phyloP scores from a whole-genome alignment of 2,329 filamentous ascomycete species.

The Didymella keratinophila region DNA sequence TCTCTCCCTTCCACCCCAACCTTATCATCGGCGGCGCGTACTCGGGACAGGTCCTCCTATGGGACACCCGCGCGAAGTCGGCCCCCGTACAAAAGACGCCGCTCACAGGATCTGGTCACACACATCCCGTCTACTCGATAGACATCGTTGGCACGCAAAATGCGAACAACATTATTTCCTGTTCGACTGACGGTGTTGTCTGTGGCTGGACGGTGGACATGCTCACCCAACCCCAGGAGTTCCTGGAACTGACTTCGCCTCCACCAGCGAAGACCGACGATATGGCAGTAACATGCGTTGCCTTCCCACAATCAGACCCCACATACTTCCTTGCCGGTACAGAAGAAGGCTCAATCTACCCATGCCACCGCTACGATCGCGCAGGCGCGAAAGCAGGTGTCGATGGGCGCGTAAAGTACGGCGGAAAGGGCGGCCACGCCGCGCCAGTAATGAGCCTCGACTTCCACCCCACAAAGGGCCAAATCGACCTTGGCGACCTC shows the following conservation, averaged over 20 bases:
- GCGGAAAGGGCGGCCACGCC: constrained; percentile 87
- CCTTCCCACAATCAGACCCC: constrained; percentile 92
- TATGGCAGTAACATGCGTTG: constrained; percentile 90
- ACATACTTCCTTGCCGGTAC: constrained; percentile 98
- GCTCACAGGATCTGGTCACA: constrained; percentile 91
- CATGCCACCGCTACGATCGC: constrained; percentile 95
- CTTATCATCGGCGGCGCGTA: constrained; percentile 96
- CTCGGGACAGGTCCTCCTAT: constrained; percentile 93
- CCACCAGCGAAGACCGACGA: constrained; percentile 86
- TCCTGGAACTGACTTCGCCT: constrained; percentile 85
- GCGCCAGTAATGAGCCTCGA: constrained; percentile 95
- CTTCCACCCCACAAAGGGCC: constrained; percentile 91
- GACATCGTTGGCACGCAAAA: constrained; percentile 98
- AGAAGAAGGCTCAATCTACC: constrained; percentile 95
- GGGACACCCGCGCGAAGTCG: constrained; percentile 89
- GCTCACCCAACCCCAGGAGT: constrained; percentile 94
- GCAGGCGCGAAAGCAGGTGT: constrained; percentile 96
- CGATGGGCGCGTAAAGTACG: constrained; percentile 86
- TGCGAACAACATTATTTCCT: constrained; percentile 97
- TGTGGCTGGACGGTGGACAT: constrained; percentile 99
- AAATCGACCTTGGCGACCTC: constrained; percentile 91
- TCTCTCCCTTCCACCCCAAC: constrained; percentile 98
- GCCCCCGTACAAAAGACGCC: constrained; percentile 94
- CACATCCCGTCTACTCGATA: constrained; percentile 94
- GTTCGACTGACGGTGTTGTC: constrained; percentile 94